A percentile compares a stretch with the other conserved stretches of the same genome.
These are phyloP conservation scores for Aspergillus sclerotialis DNA, from an alignment of 2,329 filamentous ascomycete species.

Conservation along the genomic window DNA sequence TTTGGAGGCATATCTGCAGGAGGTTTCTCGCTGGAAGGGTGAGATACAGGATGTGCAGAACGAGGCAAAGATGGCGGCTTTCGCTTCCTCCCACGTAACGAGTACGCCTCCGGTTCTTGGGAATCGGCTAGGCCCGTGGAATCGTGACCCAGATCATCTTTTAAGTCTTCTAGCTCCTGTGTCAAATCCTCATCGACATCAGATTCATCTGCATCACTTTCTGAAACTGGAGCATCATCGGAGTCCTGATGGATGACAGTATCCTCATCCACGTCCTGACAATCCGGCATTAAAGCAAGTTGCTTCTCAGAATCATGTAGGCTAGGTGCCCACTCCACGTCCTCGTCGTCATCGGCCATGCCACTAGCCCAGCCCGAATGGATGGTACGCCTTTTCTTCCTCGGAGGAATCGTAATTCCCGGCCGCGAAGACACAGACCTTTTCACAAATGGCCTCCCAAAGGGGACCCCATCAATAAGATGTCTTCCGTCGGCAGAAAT, in stretches of 20 bases:
- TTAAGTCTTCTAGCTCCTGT: slow-evolving; percentile 40
- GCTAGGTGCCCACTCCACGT: slow-evolving; percentile 22
- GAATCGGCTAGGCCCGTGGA: no score
- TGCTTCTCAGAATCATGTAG: slow-evolving; percentile 21
- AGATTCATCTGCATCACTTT: slow-evolving; percentile 23
- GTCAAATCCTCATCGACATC: slow-evolving; percentile 33
- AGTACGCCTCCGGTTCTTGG: neutral
- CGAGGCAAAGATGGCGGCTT: neutral
- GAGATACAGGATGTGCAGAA: neutral
- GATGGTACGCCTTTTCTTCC: slow-evolving; percentile 55
- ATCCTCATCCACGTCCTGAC: slow-evolving; percentile 18
- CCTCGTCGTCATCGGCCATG: slow-evolving; percentile 22
- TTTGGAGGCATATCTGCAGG: slow-evolving; percentile 4
- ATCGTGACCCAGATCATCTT: slow-evolving; percentile 37
- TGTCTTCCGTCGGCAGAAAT: slow-evolving; percentile 73
- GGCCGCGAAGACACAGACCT: slow-evolving; percentile 54
- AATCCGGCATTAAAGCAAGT: slow-evolving; percentile 13
- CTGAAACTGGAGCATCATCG: slow-evolving; percentile 18
- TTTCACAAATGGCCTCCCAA: slow-evolving; percentile 66
- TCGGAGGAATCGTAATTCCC: slow-evolving; percentile 62
- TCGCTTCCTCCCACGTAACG: neutral
- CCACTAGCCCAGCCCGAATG: slow-evolving; percentile 21
- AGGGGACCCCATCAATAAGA: slow-evolving; percentile 77
- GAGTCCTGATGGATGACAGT: slow-evolving; percentile 26
- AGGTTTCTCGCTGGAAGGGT: neutral